Percentiles rank a stretch among this genome's conserved stretches.
Conservation (phyloP, 2,329 filamentous ascomycete genomes). For the Talaromyces sp. region DNA sequence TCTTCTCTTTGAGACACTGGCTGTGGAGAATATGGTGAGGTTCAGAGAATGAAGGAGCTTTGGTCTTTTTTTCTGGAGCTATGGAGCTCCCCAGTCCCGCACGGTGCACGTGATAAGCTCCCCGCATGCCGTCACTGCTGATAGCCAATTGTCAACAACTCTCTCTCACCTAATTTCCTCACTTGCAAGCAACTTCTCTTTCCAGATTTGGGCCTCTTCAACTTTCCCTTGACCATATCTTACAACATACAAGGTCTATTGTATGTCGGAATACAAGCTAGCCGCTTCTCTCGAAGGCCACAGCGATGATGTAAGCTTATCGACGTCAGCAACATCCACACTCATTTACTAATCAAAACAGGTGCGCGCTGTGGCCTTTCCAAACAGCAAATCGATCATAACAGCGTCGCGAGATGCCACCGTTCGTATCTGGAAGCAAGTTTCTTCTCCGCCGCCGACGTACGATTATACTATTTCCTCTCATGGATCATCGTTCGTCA, state of each 20-base stretch:
- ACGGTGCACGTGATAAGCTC: slow-evolving; percentile 18
- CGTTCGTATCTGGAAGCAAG: slow-evolving; percentile 79
- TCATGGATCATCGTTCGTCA: slow-evolving; percentile 82
- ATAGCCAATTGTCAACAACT: slow-evolving; percentile 14
- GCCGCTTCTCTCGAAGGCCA: slow-evolving; percentile 87
- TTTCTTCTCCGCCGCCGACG: slow-evolving; percentile 62
- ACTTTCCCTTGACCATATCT: not conserved
- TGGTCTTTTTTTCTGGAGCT: not conserved
- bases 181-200: not conserved
- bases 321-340: slow-evolving; percentile 28
- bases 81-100: slow-evolving; percentile 17
- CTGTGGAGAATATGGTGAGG: not conserved
- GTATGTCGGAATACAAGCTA: slow-evolving; percentile 73
- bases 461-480: slow-evolving; percentile 78
- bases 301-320: slow-evolving; percentile 79
- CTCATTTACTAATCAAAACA: slow-evolving; percentile 60
- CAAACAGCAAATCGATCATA: slow-evolving; percentile 67
- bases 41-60: not conserved
- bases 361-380: slow-evolving; percentile 85
- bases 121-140: slow-evolving; percentile 21
- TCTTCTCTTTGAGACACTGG: not conserved
- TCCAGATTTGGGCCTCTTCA: not conserved
- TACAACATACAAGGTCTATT: not conserved
- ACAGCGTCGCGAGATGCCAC: slow-evolving; percentile 91
- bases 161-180: not conserved